Percentiles rank a stretch among this genome's conserved stretches.
These are phyloP conservation scores for Talaromyces proteolyticus DNA, from an alignment of 495 filamentous ascomycete species.

Conservation along the genomic window DNA sequence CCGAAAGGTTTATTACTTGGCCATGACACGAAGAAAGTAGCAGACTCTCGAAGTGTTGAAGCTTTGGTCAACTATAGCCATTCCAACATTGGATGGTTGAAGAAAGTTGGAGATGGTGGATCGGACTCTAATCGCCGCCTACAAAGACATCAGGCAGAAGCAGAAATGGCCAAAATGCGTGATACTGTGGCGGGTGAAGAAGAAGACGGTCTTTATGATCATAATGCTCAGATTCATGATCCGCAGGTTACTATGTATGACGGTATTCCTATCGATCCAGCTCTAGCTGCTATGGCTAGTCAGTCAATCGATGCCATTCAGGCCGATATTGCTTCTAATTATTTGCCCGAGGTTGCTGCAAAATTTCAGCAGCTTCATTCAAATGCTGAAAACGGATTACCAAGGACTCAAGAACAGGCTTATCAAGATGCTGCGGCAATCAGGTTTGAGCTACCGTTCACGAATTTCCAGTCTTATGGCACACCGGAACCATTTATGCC, in stretches of 20 bases:
- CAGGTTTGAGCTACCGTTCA: slow-evolving; percentile 2
- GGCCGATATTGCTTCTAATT: not conserved
- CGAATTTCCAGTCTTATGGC: no score
- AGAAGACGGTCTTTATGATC: slow-evolving; percentile 16
- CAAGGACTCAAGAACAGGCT: not conserved
- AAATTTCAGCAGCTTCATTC: slow-evolving; percentile 4
- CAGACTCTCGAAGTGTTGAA: slow-evolving; percentile 84
- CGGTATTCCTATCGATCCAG: slow-evolving; percentile 47
- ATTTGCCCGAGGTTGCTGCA: slow-evolving; percentile 2
- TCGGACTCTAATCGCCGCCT: slow-evolving; percentile 38
- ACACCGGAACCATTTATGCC: no score
- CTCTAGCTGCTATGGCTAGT: slow-evolving; percentile 17
- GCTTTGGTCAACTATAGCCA: slow-evolving; percentile 76
- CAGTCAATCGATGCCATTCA: not conserved
- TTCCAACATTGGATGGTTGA: slow-evolving; percentile 77
- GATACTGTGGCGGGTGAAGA: slow-evolving; percentile 34
- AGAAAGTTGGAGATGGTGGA: slow-evolving; percentile 42
- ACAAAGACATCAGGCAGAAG: slow-evolving; percentile 41
- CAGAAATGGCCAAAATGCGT: slow-evolving; percentile 37
- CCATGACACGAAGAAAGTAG: slow-evolving; percentile 80
- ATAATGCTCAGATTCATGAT: slow-evolving; percentile 16
- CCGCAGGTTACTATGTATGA: slow-evolving; percentile 12
- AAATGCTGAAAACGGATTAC: not conserved
- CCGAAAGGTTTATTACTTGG: slow-evolving; percentile 81
- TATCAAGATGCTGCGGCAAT: slow-evolving; percentile 5